These are phyloP conservation scores for Dioscorea dumetorum DNA, from an alignment of 106 monocot genomes.

Conservation along the genomic window DNA sequence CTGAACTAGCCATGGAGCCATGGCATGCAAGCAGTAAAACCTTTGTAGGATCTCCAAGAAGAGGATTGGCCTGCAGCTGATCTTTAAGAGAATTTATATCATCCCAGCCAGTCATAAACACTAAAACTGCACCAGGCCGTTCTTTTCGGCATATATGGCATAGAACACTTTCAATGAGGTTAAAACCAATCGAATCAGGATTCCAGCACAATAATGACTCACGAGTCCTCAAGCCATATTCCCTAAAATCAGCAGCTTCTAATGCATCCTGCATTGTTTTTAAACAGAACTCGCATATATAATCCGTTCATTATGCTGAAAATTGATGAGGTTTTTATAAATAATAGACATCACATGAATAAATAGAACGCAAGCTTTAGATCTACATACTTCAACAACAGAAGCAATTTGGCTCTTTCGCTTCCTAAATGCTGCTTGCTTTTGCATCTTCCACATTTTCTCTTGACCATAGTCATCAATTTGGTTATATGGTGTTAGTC, in stretches of 20 bases:
- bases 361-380: neutral
- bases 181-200: constrained; percentile 98
- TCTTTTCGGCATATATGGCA: constrained; percentile 84
- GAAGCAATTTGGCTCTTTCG: constrained; percentile 98
- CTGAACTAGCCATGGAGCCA: constrained; percentile 98
- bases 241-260: constrained; percentile 89
- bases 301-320: neutral
- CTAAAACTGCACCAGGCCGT: constrained; percentile 85
- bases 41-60: constrained; percentile 85
- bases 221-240: constrained; percentile 66
- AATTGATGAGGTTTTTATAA: neutral
- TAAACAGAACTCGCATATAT: constrained; percentile 2
- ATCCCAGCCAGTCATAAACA: constrained; percentile 99
- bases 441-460: constrained; percentile 99
- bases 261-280: constrained; percentile 63
- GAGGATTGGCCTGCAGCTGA: constrained; percentile 73
- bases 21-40: constrained; percentile 96
- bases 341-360: neutral
- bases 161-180: constrained; percentile 83
- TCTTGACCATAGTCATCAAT: constrained; percentile 99
- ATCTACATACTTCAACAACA: constrained; percentile 66
- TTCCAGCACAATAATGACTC: constrained; percentile 93
- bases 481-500: constrained; percentile 89
- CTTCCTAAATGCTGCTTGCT: constrained; percentile 79
- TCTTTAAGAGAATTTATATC: constrained; percentile 98